Evolutionary conservation across 1,284 basidiomycete species (phyloP).

Genomic region (Lentinula novae-zelandiae): DNA sequence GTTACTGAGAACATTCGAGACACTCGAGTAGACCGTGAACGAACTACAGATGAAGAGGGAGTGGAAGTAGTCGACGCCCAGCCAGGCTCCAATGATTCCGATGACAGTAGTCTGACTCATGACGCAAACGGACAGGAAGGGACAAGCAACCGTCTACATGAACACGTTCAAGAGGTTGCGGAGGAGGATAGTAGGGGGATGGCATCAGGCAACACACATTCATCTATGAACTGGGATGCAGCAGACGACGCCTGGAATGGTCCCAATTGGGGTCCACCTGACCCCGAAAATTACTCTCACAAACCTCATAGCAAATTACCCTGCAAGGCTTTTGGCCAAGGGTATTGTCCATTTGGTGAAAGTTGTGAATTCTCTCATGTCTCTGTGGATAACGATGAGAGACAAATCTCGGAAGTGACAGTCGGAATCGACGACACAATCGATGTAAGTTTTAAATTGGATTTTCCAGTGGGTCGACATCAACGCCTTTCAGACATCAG

Average conservation of each 20-base stretch:
- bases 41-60: no score
- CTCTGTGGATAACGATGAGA: slow-evolving; percentile 12
- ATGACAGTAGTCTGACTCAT: not conserved
- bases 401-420: not conserved
- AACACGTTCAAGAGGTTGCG: not conserved
- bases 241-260: not conserved
- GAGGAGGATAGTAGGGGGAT: not conserved
- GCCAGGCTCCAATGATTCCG: not conserved
- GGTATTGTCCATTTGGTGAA: slow-evolving; percentile 29
- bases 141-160: not conserved
- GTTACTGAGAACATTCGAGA: no score
- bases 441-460: not conserved
- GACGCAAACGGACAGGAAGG: not conserved
- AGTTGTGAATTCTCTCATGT: slow-evolving; percentile 28
- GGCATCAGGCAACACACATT: not conserved
- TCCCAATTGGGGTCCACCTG: not conserved
- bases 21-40: no score
- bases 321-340: slow-evolving; percentile 31
- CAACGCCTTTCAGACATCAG: not conserved
- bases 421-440: not conserved
- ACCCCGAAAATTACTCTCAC: not conserved
- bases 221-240: not conserved
- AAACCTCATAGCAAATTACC: slow-evolving; percentile 11
- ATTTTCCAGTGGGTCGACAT: not conserved
- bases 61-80: not conserved